phyloP scores from a whole-genome alignment of 2,329 filamentous ascomycete species.

The Cephalotrichum gorgonifer region DNA sequence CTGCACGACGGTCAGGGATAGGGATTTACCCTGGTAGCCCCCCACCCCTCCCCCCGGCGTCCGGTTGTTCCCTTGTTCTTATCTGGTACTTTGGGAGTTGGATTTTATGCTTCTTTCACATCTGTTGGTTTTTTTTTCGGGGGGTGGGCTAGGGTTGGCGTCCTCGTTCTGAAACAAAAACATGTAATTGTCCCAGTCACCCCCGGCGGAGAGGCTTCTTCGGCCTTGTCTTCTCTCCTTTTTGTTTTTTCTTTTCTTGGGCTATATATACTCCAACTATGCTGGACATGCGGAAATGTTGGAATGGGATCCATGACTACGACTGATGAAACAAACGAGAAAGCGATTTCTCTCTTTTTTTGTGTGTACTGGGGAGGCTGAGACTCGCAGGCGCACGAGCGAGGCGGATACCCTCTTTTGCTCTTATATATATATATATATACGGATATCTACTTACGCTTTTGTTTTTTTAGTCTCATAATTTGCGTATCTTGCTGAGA shows the following conservation, averaged over 20 bases:
- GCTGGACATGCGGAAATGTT: neutral
- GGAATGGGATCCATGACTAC: constrained; percentile 2
- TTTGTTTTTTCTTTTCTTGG: neutral
- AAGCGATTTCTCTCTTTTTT: neutral
- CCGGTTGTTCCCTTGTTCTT: no score
- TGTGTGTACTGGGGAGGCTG: neutral
- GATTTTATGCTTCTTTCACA: constrained; percentile 14
- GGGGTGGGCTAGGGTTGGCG: no score
- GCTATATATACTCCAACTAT: neutral
- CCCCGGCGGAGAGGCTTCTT: no score
- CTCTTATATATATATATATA: neutral
- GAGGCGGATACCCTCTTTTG: neutral
- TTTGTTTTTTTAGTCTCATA: no score
- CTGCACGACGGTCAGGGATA: constrained; percentile 35
- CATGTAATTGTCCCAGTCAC: no score
- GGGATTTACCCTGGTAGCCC: constrained; percentile 43
- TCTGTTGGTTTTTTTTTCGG: constrained; percentile 5
- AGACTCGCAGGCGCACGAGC: neutral
- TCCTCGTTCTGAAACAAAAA: no score
- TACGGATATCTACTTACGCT: no score
- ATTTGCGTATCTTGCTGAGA: no score
- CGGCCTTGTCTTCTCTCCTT: constrained; percentile 5
- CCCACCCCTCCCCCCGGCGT: no score
- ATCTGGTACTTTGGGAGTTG: no score
- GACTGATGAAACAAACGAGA: neutral